Conservation (phyloP, 1,139 yeast species). For the Candida buenavistaensis region DNA sequence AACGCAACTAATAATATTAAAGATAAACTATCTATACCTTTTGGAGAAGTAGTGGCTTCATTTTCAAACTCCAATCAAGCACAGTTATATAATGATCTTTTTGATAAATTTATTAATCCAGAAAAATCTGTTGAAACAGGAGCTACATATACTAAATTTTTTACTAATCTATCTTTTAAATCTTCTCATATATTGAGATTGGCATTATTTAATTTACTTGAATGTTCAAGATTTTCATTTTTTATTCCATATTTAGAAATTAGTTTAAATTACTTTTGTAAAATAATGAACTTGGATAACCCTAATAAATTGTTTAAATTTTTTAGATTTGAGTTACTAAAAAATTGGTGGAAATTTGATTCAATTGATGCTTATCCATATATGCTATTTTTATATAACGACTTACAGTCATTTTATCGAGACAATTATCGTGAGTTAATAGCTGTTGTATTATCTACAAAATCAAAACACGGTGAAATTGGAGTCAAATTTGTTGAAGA, state of each 20-base stretch:
- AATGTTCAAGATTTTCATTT: conserved; percentile 33
- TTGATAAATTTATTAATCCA: conserved; percentile 32
- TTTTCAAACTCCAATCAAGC: conserved; percentile 19
- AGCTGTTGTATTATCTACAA: conserved; percentile 32
- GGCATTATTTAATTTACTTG: conserved; percentile 42
- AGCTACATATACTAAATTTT: conserved; percentile 39
- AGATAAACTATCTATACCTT: conserved; percentile 5
- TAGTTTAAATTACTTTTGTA: conserved; percentile 25
- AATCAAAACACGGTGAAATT: conserved; percentile 7
- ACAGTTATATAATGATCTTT: conserved; percentile 30
- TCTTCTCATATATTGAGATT: conserved; percentile 30
- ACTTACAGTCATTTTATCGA: conserved; percentile 24
- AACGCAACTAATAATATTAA: conserved; percentile 20
- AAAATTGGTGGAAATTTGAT: conserved; percentile 41
- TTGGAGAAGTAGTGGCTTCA: conserved; percentile 5
- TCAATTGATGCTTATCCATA: conserved; percentile 39
- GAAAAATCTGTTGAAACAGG: conserved; percentile 39
- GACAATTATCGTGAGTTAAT: conserved; percentile 34
- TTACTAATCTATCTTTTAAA: conserved; percentile 28
- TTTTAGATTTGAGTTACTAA: conserved; percentile 32
- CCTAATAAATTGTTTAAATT: conserved; percentile 27
- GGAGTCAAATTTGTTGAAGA: conserved; percentile 16
- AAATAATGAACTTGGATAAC: conserved; percentile 13
- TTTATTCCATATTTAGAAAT: conserved; percentile 29
- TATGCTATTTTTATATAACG: conserved; percentile 32